Conservation (phyloP, 2,329 filamentous ascomycete species). For the Penicillium crustosum region DNA sequence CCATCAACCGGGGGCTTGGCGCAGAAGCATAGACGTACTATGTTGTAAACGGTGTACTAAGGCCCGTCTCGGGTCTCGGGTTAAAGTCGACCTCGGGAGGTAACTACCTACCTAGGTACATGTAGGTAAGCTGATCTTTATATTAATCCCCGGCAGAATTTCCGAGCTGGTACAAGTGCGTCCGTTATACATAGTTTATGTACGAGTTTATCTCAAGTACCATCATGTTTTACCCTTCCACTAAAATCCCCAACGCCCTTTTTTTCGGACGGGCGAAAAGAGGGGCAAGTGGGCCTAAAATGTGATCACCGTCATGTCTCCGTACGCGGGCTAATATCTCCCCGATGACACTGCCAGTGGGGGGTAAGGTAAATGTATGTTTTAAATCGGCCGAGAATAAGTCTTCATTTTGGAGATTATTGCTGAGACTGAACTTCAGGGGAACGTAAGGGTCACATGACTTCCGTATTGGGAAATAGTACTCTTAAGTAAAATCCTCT, state of each 20-base stretch:
- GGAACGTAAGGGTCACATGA: not conserved
- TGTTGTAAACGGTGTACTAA: not conserved
- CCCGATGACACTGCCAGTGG: slow-evolving; percentile 11
- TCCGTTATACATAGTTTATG: not conserved
- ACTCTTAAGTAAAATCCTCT: too few species aligned
- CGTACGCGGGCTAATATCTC: slow-evolving; percentile 18
- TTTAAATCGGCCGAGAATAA: not conserved
- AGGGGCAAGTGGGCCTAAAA: slow-evolving; percentile 12
- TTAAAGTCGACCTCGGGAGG: not conserved
- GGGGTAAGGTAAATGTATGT: not conserved
- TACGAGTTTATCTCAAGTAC: not conserved
- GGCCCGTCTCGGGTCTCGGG: not conserved
- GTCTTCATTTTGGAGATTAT: not conserved
- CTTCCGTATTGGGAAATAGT: not conserved
- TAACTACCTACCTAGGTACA: too few species aligned
- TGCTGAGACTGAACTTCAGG: not conserved
- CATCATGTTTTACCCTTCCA: too few species aligned
- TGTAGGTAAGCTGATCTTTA: not conserved
- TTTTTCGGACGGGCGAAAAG: not conserved
- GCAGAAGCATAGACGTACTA: not conserved
- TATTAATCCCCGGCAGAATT: not conserved
- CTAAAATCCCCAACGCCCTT: not conserved
- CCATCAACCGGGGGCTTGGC: not conserved
- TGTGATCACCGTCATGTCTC: slow-evolving; percentile 21
- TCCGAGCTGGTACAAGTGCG: not conserved